Evolutionary conservation across 129 eudicot species (phyloP).

Genomic region (Centella asiatica): DNA sequence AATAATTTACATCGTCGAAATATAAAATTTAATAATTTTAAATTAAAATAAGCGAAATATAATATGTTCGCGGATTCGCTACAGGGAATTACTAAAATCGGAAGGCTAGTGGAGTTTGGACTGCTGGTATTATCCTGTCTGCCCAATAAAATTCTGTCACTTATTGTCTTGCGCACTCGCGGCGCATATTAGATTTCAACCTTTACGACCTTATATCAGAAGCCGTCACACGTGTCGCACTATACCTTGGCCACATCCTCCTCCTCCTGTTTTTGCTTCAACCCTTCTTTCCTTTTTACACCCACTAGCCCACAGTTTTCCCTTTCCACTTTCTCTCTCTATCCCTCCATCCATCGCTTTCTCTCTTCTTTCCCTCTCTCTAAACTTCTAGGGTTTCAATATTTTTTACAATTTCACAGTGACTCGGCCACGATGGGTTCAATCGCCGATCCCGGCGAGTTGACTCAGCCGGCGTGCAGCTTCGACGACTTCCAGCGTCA

Average conservation of each 20-base stretch:
- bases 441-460: slow-evolving; percentile 81
- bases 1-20: too few relatives aligned
- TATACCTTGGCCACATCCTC: slow-evolving; percentile 29
- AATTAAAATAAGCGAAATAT: too few relatives aligned
- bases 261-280: slow-evolving; percentile 26
- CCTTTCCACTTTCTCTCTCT: slow-evolving; percentile 13
- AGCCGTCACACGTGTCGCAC: slow-evolving; percentile 32
- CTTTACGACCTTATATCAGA: slow-evolving; percentile 13
- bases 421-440: slow-evolving; percentile 49
- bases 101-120: too few relatives aligned
- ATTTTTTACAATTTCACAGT: neutral
- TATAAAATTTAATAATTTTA: too few relatives aligned
- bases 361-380: slow-evolving; percentile 22
- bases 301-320: slow-evolving; percentile 8
- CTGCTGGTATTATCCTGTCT: too few relatives aligned
- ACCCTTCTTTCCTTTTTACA: slow-evolving; percentile 30
- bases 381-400: slow-evolving; percentile 37
- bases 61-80: too few relatives aligned
- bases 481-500: slow-evolving; percentile 91
- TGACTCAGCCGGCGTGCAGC: slow-evolving; percentile 48
- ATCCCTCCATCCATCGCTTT: slow-evolving; percentile 5
- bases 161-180: slow-evolving; percentile 13
- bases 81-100: too few relatives aligned
- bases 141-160: too few relatives aligned
- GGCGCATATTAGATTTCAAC: neutral